Percentiles rank a stretch among this genome's conserved stretches.
These are phyloP conservation scores for Fusarium decemcellulare DNA, from an alignment of 2,329 filamentous ascomycete species.

Conservation along the genomic window DNA sequence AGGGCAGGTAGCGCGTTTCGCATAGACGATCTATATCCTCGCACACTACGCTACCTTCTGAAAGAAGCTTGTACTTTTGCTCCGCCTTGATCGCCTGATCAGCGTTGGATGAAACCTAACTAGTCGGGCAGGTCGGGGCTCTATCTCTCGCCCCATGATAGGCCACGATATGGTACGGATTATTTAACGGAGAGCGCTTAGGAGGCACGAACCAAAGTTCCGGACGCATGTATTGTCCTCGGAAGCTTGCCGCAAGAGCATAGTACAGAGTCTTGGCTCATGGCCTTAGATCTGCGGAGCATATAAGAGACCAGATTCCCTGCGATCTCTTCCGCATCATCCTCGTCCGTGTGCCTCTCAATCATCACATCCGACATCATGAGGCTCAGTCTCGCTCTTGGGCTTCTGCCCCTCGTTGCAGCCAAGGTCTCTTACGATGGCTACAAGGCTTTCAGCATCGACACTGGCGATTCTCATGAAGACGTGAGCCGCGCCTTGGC, in stretches of 20 bases:
- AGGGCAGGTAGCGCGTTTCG: constrained; percentile 1
- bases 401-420: constrained; percentile 24
- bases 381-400: constrained; percentile 13
- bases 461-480: constrained; percentile 30
- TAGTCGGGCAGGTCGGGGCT: constrained; percentile 16
- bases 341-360: not conserved
- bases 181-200: not conserved
- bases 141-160: not conserved
- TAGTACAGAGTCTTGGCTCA: not conserved
- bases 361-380: constrained; percentile 10
- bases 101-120: constrained; percentile 12
- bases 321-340: not conserved
- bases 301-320: too few relatives aligned
- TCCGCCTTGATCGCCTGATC: not conserved
- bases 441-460: constrained; percentile 46
- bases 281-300: too few relatives aligned
- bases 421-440: constrained; percentile 44
- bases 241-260: not conserved
- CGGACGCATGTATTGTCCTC: too few relatives aligned
- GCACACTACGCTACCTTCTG: not conserved
- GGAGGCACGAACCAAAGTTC: too few relatives aligned
- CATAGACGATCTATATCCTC: not conserved
- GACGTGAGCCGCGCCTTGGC: constrained; percentile 31
- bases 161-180: not conserved
- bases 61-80: constrained; percentile 3